Evolutionary conservation across 1,139 yeast species (phyloP), one percentile per base, ranked within the genome.

Genomic region (Saccharomycopsis hybrid): DNA sequence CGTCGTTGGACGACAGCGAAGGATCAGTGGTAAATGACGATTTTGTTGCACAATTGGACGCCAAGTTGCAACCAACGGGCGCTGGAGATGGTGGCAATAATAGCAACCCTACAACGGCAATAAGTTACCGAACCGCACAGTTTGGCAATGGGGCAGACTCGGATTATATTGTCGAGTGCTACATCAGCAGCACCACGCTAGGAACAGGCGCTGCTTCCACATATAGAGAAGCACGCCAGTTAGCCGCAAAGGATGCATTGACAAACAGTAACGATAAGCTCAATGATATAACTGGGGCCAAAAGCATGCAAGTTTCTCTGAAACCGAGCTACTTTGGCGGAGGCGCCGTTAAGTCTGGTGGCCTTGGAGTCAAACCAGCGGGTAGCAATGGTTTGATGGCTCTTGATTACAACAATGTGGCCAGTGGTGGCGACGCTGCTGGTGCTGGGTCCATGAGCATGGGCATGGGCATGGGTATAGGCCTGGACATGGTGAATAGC

Each of bases 241-340:
- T 80, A 52, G 89, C 90, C 2, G 94, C 94, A 0, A 80, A 80
- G 78, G 67, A 72, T 46, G 88, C 86, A 0, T 36, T 36, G 39
- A 9, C n/a, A n/a, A 36, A 36, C 18, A 36, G 18, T 24, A 7
- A n/a, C 24, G 18, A 36, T 11, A 9, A 9, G 24, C n/a, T 36
- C 39, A 36, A 11, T 31, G 35, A 11, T 8, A 18, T 18, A 18
- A 18, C 18, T 18, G 18, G 18, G 18, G 18, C 18, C 18, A 18
- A 18, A 18, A 18, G 18, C 18, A 18, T 18, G 18, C 18, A 18
- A 18, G 18, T 18, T 18, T 18, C 18, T 18, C 18, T 18, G 18
- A 18, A 18, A 18, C 18, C 18, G 18, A 18, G 18, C 18, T 18
- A 18, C 18, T 18, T 18, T 18, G 18, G 18, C 18, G 18, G 18